Base-by-base conservation (phyloP, 2,329 filamentous ascomycete genomes). In the Aphanoascus verrucosus region DNA sequence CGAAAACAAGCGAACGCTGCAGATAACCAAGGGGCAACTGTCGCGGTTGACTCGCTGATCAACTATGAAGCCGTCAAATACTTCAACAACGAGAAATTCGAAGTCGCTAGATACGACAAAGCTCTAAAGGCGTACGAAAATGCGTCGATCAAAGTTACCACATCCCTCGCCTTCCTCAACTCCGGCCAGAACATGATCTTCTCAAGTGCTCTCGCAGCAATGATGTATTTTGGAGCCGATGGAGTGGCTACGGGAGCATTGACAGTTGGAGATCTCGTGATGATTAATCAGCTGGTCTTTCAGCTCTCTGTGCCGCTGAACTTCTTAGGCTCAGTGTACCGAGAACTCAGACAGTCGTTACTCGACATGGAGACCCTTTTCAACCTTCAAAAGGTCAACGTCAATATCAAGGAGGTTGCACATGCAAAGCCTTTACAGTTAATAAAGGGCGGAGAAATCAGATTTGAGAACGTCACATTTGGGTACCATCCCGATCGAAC, bases 1-100 rank as follows among this genome's bases (percentile, higher is more conserved):
- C 81, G 94, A 45, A 86, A 91, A 62, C 87, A 94, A 69, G 89
- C 93, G 38, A 98, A 98, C 67, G 88, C 89, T 5, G 94, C 93
- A 0, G 94, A 98, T 63, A 98, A 97, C 70, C 88, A 84, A 66
- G 93, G 88, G 0, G 94, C 91, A 0, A 97, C 91, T 0, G 88
- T 97, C 6, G 91, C 91, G 0, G 90, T 97, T 1, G 93, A 98
- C 71, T 95, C 90, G 0, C 74, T 98, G 49, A 95, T 98, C 75
- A 98, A 98, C 73, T 98, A 96, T 65, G 93, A 98, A 70, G 91
- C 94, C 12, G 93, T 98, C 65, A 98, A 98, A 72, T 95, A 97
- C 73, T 98, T 97, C 74, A 98, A 98, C 74, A 98, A 98, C 64
- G 94, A 98, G 66, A 88, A 86, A 60, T 97, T 89, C 60, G 93